Percentiles rank a stretch among this genome's conserved stretches.
Conservation (phyloP, 2,329 filamentous ascomycete genomes). For the Neocatenulostroma microsporum region DNA sequence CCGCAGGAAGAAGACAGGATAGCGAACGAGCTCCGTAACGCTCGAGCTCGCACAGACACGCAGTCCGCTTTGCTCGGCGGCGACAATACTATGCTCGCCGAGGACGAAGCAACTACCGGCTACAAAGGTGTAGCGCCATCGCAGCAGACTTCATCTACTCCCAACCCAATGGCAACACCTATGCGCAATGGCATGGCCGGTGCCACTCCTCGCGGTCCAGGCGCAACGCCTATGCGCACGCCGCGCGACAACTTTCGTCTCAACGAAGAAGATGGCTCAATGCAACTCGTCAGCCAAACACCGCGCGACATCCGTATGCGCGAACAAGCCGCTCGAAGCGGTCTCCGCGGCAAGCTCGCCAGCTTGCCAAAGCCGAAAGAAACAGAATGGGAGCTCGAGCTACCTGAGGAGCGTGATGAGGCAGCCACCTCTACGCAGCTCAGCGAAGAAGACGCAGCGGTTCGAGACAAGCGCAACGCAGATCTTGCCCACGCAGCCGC, state of each 20-base stretch:
- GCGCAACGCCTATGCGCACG: constrained; percentile 78
- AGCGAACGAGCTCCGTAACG: constrained; percentile 93
- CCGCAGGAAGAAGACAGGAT: constrained; percentile 91
- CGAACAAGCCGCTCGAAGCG: constrained; percentile 60
- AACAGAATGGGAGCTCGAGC: constrained; percentile 84
- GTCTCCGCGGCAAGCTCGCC: constrained; percentile 65
- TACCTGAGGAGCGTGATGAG: constrained; percentile 75
- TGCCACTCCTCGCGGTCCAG: constrained; percentile 59
- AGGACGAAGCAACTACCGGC: constrained; percentile 76
- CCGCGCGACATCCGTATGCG: constrained; percentile 66
- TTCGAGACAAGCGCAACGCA: constrained; percentile 64
- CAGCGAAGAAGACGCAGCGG: constrained; percentile 60
- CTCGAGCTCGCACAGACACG: constrained; percentile 82
- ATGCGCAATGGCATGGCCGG: constrained; percentile 51
- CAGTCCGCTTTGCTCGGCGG: constrained; percentile 89
- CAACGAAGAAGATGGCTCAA: constrained; percentile 61
- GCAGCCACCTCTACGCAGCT: constrained; percentile 42
- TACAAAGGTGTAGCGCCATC: constrained; percentile 79
- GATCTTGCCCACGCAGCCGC: constrained; percentile 56
- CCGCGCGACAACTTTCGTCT: constrained; percentile 81
- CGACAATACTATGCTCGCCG: constrained; percentile 82
- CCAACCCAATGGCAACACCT: constrained; percentile 91
- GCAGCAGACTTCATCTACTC: constrained; percentile 75
- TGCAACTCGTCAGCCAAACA: constrained; percentile 64
- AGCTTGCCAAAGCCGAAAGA: constrained; percentile 88